A percentile compares a stretch with the other conserved stretches of the same genome.
Conservation (phyloP, 305 asterid species). For the Euphrasia arctica region DNA sequence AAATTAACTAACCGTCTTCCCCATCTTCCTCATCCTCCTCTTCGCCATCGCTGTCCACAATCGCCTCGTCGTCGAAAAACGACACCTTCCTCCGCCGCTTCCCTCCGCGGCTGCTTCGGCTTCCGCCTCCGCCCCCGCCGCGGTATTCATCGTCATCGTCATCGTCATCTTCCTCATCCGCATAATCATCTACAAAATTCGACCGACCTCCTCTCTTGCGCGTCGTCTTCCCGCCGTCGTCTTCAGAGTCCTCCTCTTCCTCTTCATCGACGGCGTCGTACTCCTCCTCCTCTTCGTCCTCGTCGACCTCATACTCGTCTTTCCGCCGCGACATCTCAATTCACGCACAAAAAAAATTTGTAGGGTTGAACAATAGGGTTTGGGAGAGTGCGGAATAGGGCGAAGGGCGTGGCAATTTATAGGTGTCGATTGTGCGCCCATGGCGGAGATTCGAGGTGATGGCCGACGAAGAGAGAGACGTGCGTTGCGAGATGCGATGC, state of each 20-base stretch:
- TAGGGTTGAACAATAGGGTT: neutral
- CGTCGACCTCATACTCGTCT: slow-evolving; percentile 49
- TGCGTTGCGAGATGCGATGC: neutral
- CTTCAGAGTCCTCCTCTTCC: slow-evolving; percentile 56
- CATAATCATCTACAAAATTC: slow-evolving; percentile 63
- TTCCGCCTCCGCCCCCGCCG: slow-evolving; percentile 34
- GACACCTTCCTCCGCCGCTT: slow-evolving; percentile 48
- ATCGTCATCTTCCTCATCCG: slow-evolving; percentile 76
- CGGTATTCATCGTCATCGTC: slow-evolving; percentile 59
- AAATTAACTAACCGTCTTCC: slow-evolving; percentile 76
- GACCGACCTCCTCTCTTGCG: slow-evolving; percentile 62
- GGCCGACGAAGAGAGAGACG: neutral
- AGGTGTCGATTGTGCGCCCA: neutral
- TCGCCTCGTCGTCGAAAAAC: slow-evolving; percentile 78
- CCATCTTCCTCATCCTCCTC: slow-evolving; percentile 95
- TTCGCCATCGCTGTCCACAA: slow-evolving; percentile 79
- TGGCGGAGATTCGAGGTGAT: neutral
- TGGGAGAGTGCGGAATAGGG: neutral
- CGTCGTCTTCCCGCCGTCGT: slow-evolving; percentile 57
- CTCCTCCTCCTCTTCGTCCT: slow-evolving; percentile 50
- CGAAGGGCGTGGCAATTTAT: neutral
- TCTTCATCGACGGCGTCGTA: slow-evolving; percentile 44
- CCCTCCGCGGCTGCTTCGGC: slow-evolving; percentile 27
- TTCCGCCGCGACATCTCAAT: slow-evolving; percentile 50
- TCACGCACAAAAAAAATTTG: neutral